Base-by-base conservation (phyloP, 164 flowering plant species). In the Vitis cinerea region DNA sequence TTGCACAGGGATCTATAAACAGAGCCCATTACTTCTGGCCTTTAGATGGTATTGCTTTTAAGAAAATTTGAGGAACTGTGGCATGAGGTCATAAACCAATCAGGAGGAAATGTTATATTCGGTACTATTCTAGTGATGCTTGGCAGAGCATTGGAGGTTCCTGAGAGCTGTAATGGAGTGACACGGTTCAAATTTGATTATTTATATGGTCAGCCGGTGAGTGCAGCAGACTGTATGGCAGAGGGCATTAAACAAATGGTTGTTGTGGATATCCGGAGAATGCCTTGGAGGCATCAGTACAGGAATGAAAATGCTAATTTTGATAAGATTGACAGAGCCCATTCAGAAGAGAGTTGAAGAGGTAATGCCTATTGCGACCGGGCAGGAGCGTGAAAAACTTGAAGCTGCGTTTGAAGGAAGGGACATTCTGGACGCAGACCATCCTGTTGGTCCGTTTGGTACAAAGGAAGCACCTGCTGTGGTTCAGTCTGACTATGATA, bases 191-290 rank as follows among this genome's bases (percentile, higher is more conserved):
- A 88, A 70, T 95, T 93, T 70, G 97, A 95, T 17, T 87, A 90
- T 82, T 81, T 95, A n/a, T 95, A 97, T 80, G 96, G 97, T 61
- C 88, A 82, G 61, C 93, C 98, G 90, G 80, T 88, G 61, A 98
- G 98, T 58, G 97, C 99, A 64, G 98, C 99, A 56, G 99, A 93
- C 78, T 95, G 91, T 73, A 95, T 95, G 75, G 99, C 98, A 67
- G 50, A 63, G 17, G 90, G 76, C 61, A 74, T 90, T n/a, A 91
- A 81, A 61, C 80, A 86, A 72, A 69, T 66, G 19, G 81, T 88
- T 14, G 70, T 64, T 49, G 73, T 91, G 61, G 89, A 89, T 19
- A 63, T 90, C 17, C 73, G 81, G 13, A 59, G 10, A 64, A 66
- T 70, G 68, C 88, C 91, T 52, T 93, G 98, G 98, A 97, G 99